These are phyloP conservation scores for Raddia distichophylla DNA, from an alignment of 176 grass and related monocot species.

Conservation along the genomic window DNA sequence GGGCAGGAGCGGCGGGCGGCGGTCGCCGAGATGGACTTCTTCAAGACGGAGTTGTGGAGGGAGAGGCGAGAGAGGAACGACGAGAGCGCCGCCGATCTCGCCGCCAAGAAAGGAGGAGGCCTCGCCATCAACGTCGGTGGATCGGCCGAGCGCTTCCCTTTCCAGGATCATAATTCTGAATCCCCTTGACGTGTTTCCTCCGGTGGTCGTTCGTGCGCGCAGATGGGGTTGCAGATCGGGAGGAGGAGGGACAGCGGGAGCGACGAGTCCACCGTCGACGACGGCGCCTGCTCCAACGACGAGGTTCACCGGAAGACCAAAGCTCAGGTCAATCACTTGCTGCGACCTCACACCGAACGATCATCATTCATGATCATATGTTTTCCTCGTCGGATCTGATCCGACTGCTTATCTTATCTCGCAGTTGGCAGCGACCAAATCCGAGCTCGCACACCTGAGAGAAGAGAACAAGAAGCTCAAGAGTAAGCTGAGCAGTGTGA, in stretches of 20 bases:
- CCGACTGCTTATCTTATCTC: not conserved
- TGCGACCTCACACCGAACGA: not conserved
- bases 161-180: not conserved
- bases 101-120: slow-evolving; percentile 51
- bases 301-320: slow-evolving; percentile 45
- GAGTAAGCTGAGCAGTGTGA: slow-evolving; percentile 46
- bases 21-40: slow-evolving; percentile 80
- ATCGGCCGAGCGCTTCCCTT: not conserved
- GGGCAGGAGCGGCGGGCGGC: not conserved
- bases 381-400: slow-evolving; percentile 1
- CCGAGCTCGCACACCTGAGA: slow-evolving; percentile 57
- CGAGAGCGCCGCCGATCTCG: slow-evolving; percentile 26
- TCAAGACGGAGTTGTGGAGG: slow-evolving; percentile 64
- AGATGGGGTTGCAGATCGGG: slow-evolving; percentile 52
- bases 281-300: slow-evolving; percentile 47
- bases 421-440: slow-evolving; percentile 65
- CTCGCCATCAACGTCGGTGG: slow-evolving; percentile 60
- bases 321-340: slow-evolving; percentile 41
- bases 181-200: not conserved
- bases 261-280: slow-evolving; percentile 75
- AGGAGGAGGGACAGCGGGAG: slow-evolving; percentile 65
- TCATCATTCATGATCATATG: not conserved
- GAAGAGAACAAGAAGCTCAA: slow-evolving; percentile 79
- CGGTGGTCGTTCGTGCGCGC: not conserved
- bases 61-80: slow-evolving; percentile 42